A percentile compares a stretch with the other conserved stretches of the same genome.
These are phyloP conservation scores for thale cress (Arabidopsis thaliana) DNA, from an alignment of 345 rosid genomes.

Conservation along the genomic window TAIR10.1 NC_003071.7:10349501-10350000, in stretches of 20 bases:
- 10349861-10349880: no score
- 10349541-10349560: constrained; percentile 34
- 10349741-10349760: constrained; percentile 35
- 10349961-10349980: no score
- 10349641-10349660: neutral
- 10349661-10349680: constrained; percentile 17
- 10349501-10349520: constrained; percentile 27
- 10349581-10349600: neutral
- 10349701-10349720: constrained; percentile 34
- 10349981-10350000: neutral
- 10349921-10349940: neutral
- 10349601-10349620: neutral
- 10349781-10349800: no score
- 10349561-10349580: constrained; percentile 11
- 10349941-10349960: neutral
- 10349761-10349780: neutral
- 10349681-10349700: constrained; percentile 12
- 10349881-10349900: no score
- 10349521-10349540: constrained; percentile 19
- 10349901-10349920: no score
- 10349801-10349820: no score
- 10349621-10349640: neutral
- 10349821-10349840: no score
- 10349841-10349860: no score
- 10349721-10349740: neutral